Base-by-base conservation (phyloP, 2,329 filamentous ascomycete species). In the Arachnomyces sp. region DNA sequence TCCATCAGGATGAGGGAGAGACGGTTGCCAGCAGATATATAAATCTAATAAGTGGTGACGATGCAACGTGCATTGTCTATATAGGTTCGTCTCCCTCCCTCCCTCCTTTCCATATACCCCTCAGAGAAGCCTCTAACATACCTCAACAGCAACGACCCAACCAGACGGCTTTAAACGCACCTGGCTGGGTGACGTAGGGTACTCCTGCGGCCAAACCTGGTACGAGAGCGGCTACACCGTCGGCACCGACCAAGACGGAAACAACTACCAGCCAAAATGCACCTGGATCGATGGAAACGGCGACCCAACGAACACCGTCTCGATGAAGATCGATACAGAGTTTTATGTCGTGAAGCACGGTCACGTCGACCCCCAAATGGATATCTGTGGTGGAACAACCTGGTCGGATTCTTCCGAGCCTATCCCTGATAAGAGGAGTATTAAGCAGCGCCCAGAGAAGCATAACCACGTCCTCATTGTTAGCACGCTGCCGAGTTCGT, bases 251-350 rank as follows among this genome's bases (percentile, higher is more conserved):
- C 20, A 25, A 9, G 49, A 45, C 1, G 32, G 31, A 12, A 29
- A 43, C 14, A 37, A 43, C 15, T 33, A 42, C 18, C 44, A 8
- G 33, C 44, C 47, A 7, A 47, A 46, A 14, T 56, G 53, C 37
- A 40, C 50, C 31, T 51, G 49, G 51, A 39, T 58, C 9, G 54
- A 56, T 34, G 43, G 43, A 20, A 41, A 52, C n/a, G 20, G 20
- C 20, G 20, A 25, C 20, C 20, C 20, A 25, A 25, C 20, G 5
- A 9, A 25, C 20, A 25, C 20, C 20, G 20, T 25, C 9, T 25
- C 20, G 20, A 38, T 49, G 31, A 49, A 42, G 9, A 49, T 49
- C 12, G 47, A 55, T 29, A 45, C 45, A 13, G 35, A 37, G 17
- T 47, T 56, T 15, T 53, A 51, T 12, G 46, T 54, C 29, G 20